A percentile compares a stretch with the other conserved stretches of the same genome.
Conservation (phyloP, 2,329 filamentous ascomycete genomes). For the Colletotrichum sp. region DNA sequence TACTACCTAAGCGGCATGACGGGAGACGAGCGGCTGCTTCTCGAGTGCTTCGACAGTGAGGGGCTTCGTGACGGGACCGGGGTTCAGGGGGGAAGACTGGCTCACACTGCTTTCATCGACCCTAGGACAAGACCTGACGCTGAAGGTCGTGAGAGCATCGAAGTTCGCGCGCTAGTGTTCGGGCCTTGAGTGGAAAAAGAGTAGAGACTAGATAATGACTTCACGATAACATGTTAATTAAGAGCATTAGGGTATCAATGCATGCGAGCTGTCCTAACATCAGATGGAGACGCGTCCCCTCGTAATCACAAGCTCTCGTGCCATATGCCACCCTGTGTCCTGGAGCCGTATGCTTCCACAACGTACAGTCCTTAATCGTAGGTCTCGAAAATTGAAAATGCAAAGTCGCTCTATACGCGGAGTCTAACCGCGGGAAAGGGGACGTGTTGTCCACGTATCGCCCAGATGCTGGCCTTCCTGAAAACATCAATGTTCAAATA, state of each 20-base stretch:
- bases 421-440: background rate
- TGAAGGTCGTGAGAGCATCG: slow-evolving; percentile 83
- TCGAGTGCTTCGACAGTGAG: slow-evolving; percentile 81
- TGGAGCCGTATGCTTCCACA: background rate
- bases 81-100: slow-evolving; percentile 61
- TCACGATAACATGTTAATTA: slow-evolving; percentile 14
- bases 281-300: background rate
- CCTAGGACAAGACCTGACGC: slow-evolving; percentile 73
- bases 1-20: slow-evolving; percentile 83
- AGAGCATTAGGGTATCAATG: slow-evolving; percentile 13
- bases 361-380: background rate
- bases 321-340: slow-evolving; percentile 1
- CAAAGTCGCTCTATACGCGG: background rate
- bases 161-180: slow-evolving; percentile 86
- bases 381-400: background rate
- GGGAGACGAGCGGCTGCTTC: slow-evolving; percentile 72
- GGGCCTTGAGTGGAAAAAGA: slow-evolving; percentile 49
- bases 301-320: background rate
- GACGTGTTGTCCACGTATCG: background rate
- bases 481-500: background rate
- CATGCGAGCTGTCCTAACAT: background rate
- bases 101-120: slow-evolving; percentile 83
- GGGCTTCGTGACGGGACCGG: slow-evolving; percentile 50
- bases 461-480: background rate
- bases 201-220: background rate